These are phyloP conservation scores for Pythium monospermum DNA, from an alignment of 352 stramenopile species.

Conservation along the genomic window DNA sequence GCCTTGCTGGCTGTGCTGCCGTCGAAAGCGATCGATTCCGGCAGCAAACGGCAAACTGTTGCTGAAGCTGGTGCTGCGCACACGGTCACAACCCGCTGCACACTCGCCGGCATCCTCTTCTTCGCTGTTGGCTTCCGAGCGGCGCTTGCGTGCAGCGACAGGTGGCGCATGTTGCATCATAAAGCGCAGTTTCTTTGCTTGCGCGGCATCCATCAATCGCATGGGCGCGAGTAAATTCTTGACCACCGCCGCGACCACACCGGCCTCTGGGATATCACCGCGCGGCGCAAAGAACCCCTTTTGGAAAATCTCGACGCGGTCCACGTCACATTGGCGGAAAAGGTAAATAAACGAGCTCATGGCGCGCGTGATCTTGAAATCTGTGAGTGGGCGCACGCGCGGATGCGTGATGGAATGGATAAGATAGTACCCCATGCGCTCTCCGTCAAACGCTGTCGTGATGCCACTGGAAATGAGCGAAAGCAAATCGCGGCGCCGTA, in stretches of 20 bases:
- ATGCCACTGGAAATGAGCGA: conserved; percentile 11
- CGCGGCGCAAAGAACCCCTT: conserved; percentile 17
- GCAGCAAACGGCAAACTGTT: not conserved
- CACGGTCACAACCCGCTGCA: conserved; percentile 7
- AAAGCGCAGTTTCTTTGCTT: conserved; percentile 16
- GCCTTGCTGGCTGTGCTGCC: conserved; percentile 3
- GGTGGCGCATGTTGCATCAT: conserved; percentile 12
- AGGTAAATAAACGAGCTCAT: conserved; percentile 17
- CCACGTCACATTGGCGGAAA: conserved; percentile 9
- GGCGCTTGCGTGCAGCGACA: not conserved
- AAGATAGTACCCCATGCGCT: conserved; percentile 21
- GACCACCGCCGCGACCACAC: conserved; percentile 11
- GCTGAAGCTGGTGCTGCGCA: conserved; percentile 7
- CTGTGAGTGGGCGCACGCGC: conserved; percentile 7
- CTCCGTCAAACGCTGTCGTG: not conserved
- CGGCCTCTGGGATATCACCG: conserved; percentile 13
- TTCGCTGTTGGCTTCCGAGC: not conserved
- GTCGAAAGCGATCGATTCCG: too few relatives aligned
- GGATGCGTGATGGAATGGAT: conserved; percentile 19
- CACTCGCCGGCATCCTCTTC: conserved; percentile 4
- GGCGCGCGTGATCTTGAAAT: conserved; percentile 17
- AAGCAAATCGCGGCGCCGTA: conserved; percentile 15
- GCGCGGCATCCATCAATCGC: conserved; percentile 6
- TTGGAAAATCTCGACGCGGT: conserved; percentile 17
- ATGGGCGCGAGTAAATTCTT: conserved; percentile 1